Evolutionary conservation across 2,329 filamentous ascomycete genomes (phyloP).

Genomic region (Tympanopsis confertula): DNA sequence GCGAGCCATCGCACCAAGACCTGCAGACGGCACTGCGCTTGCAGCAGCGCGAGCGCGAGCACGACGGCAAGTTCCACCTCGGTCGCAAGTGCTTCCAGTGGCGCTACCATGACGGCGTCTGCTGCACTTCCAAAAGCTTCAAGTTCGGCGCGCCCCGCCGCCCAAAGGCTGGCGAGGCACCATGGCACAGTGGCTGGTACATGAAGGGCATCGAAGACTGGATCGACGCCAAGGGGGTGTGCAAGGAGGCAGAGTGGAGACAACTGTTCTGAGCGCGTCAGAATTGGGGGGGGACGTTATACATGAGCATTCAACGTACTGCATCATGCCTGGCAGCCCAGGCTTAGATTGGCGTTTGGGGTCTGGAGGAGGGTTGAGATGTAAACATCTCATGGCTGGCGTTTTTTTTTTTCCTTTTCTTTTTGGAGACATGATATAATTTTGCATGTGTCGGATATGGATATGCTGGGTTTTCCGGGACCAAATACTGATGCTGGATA

Average conservation of each 20-base stretch:
- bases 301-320: too few species aligned
- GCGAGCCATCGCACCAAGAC: conserved; percentile 14
- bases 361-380: too few species aligned
- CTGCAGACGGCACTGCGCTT: conserved; percentile 7
- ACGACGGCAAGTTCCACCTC: conserved; percentile 16
- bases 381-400: too few species aligned
- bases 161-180: conserved; percentile 15
- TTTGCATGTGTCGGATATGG: too few species aligned
- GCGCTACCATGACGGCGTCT: conserved; percentile 28
- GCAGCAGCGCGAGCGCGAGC: conserved; percentile 9
- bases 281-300: too few species aligned
- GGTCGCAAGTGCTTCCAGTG: conserved; percentile 30
- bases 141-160: conserved; percentile 26
- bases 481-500: too few species aligned
- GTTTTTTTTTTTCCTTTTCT: too few species aligned
- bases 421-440: too few species aligned
- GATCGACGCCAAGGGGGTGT: conserved; percentile 31
- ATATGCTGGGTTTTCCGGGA: too few species aligned
- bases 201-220: conserved; percentile 32
- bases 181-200: conserved; percentile 31
- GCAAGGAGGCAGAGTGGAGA: conserved; percentile 25
- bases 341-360: too few species aligned
- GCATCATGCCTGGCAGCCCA: too few species aligned
- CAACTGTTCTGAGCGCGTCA: conserved; percentile 17
- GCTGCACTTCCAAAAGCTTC: conserved; percentile 29